Evolutionary conservation across 2,329 filamentous ascomycete species (phyloP).

Genomic region (Paecilomyces fulvus): DNA sequence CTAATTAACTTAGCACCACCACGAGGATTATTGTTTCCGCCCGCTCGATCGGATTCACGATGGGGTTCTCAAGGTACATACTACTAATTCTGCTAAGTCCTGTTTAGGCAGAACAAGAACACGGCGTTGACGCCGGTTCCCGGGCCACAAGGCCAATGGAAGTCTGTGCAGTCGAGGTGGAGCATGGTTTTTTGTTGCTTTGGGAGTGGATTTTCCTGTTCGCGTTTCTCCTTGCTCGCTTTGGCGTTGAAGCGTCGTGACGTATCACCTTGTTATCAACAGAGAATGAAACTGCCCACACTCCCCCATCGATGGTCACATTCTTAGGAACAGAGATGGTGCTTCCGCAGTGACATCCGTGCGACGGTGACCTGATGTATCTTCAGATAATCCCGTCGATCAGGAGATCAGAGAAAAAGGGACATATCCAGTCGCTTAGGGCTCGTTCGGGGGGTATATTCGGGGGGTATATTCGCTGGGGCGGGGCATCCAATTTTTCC

Average conservation of each 20-base stretch:
- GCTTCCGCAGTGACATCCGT: background rate
- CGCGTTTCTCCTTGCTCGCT: background rate
- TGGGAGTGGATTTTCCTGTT: too few relatives aligned
- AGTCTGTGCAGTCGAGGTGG: background rate
- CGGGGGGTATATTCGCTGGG: background rate
- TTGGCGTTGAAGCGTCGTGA: background rate
- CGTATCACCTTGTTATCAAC: background rate
- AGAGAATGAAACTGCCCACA: background rate
- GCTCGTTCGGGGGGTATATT: background rate
- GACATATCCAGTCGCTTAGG: background rate
- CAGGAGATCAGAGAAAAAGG: background rate
- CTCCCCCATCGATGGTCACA: background rate
- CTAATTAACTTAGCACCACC: background rate
- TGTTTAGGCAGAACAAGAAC: background rate
- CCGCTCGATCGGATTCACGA: background rate
- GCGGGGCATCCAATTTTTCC: background rate
- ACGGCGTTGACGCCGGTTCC: background rate
- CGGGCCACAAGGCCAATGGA: background rate
- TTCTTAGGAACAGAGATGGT: background rate
- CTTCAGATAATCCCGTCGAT: background rate
- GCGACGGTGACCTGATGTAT: too few relatives aligned
- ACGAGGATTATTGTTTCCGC: background rate
- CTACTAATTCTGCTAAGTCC: background rate
- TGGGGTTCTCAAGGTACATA: background rate
- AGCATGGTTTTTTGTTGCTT: too few relatives aligned